A percentile compares a stretch with the other conserved stretches of the same genome.
phyloP scores from a whole-genome alignment of 1,284 basidiomycete genomes.

The Fomitiporia mediterranea region DNA sequence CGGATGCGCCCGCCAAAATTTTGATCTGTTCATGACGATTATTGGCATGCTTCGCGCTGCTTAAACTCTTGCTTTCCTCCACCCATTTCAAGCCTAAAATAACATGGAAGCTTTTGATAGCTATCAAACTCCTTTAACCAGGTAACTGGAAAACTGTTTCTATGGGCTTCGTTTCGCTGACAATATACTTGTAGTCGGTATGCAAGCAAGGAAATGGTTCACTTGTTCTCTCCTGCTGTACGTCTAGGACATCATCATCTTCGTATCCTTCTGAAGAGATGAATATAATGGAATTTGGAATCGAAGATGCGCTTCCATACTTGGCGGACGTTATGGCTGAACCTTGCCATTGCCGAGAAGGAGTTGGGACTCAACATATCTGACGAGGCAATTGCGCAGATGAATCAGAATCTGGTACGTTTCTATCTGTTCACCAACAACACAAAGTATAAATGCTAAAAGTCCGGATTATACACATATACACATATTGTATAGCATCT shows the following conservation, averaged over 20 bases:
- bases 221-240: conserved; percentile 90
- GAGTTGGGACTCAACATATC: conserved; percentile 90
- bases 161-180: conserved; percentile 16
- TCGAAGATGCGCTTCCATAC: conserved; percentile 89
- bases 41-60: neutral
- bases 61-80: neutral
- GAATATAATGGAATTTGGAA: neutral
- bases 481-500: conserved; percentile 64
- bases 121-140: conserved; percentile 73
- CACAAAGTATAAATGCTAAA: neutral
- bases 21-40: neutral
- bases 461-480: no score
- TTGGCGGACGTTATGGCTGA: conserved; percentile 97
- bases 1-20: neutral
- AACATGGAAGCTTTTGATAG: conserved; percentile 62
- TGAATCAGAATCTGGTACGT: conserved; percentile 85
- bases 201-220: conserved; percentile 98
- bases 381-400: conserved; percentile 90
- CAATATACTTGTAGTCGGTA: conserved; percentile 67
- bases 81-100: neutral
- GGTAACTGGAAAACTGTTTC: conserved; percentile 43
- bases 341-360: conserved; percentile 94
- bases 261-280: no score
- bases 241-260: conserved; percentile 24
- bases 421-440: neutral